A percentile compares a stretch with the other conserved stretches of the same genome.
phyloP scores from a whole-genome alignment of 169 alveolate species.

The Cytauxzoon felis region DNA sequence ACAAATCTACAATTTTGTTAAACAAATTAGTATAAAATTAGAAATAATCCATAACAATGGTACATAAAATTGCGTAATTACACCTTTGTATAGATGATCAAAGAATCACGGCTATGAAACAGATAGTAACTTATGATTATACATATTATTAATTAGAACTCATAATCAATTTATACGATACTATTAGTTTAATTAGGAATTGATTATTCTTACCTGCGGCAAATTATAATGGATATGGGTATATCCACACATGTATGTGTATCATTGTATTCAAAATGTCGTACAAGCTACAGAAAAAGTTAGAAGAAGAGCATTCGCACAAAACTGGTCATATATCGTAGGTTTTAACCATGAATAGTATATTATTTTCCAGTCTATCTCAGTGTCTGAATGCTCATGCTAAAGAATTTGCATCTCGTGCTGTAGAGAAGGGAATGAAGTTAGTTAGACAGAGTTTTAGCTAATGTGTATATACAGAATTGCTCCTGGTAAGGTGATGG shows the following conservation, averaged over 20 bases:
- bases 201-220: not conserved
- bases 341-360: not conserved
- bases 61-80: too few species aligned
- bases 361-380: conserved; percentile 1
- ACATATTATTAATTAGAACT: not conserved
- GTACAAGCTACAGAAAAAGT: conserved; percentile 13
- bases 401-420: conserved; percentile 9
- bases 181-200: not conserved
- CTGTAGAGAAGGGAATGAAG: conserved; percentile 22
- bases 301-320: conserved; percentile 3
- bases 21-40: too few species aligned
- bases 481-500: conserved; percentile 1
- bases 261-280: conserved; percentile 12
- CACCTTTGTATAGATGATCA: not conserved
- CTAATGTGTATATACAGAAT: not conserved
- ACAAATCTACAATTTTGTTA: too few species aligned
- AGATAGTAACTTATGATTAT: not conserved
- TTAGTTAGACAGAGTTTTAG: not conserved
- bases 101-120: not conserved
- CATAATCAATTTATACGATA: not conserved
- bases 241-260: not conserved
- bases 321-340: conserved; percentile 17
- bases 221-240: not conserved
- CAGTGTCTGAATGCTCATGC: conserved; percentile 22
- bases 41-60: too few species aligned